A percentile compares a stretch with the other conserved stretches of the same genome.
Conservation (phyloP, 2,329 filamentous ascomycete genomes). For the Penicillium sumatraense region DNA sequence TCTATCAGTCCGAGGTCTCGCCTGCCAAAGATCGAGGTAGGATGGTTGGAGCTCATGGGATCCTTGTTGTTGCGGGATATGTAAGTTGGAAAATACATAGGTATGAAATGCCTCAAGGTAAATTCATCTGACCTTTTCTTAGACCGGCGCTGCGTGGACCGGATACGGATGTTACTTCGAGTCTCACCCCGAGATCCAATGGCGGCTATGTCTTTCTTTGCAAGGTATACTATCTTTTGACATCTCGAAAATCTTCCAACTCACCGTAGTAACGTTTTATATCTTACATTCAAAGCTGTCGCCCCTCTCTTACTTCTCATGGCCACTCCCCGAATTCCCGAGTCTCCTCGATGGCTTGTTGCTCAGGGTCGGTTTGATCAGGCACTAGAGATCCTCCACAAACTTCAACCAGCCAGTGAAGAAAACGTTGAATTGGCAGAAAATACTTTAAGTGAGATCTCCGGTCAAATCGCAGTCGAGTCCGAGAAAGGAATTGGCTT, state of each 20-base stretch:
- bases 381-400: neutral
- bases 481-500: no score
- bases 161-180: constrained; percentile 3
- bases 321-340: constrained; percentile 3
- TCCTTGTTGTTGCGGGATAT: neutral
- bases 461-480: no score
- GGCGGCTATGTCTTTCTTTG: neutral
- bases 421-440: no score
- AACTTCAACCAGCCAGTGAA: neutral
- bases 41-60: neutral
- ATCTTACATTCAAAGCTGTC: neutral
- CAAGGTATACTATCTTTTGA: no score
- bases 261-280: no score
- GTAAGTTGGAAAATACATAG: no score
- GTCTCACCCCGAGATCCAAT: neutral
- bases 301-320: neutral
- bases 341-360: constrained; percentile 12
- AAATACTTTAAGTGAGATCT: neutral
- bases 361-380: neutral
- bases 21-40: neutral
- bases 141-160: neutral
- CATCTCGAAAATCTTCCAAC: no score
- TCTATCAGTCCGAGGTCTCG: constrained; percentile 1
- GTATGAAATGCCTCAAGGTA: no score
- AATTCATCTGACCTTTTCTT: neutral